Percentiles rank a stretch among this genome's conserved stretches.
Evolutionary conservation across 176 grass and related monocot genomes (phyloP).

Genomic region (Triticum turgidum): DNA sequence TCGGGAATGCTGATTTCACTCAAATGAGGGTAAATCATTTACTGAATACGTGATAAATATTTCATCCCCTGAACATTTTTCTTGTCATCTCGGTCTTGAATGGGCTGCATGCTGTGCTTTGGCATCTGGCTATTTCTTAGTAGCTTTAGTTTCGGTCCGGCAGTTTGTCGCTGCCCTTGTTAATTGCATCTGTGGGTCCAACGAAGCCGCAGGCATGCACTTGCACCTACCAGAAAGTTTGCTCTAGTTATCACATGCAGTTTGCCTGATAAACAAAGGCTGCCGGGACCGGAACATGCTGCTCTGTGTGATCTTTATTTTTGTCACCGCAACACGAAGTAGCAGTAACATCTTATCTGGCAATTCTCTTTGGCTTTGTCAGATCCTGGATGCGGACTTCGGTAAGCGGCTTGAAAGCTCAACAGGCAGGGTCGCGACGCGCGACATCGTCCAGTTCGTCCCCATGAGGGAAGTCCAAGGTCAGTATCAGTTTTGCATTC

Average conservation of each 20-base stretch:
- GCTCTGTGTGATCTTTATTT: background rate
- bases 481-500: background rate
- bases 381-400: slow-evolving; percentile 84
- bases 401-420: slow-evolving; percentile 84
- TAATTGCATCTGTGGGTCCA: background rate
- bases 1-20: slow-evolving; percentile 85
- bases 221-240: slow-evolving; percentile 8
- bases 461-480: slow-evolving; percentile 80
- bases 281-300: background rate
- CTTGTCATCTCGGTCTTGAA: background rate
- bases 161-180: background rate
- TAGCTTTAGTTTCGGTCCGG: background rate
- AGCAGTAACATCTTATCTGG: background rate
- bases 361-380: background rate
- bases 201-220: background rate
- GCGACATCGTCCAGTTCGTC: slow-evolving; percentile 96
- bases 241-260: background rate
- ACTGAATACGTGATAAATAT: background rate
- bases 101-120: background rate
- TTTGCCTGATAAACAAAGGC: slow-evolving; percentile 14
- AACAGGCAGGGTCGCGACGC: slow-evolving; percentile 72
- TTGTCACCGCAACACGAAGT: background rate
- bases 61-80: background rate
- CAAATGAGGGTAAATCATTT: slow-evolving; percentile 79
- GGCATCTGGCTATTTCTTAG: background rate